Evolutionary conservation across 192 early-diverging fungal species (phyloP).

Genomic region (Spinellus fusiger): DNA sequence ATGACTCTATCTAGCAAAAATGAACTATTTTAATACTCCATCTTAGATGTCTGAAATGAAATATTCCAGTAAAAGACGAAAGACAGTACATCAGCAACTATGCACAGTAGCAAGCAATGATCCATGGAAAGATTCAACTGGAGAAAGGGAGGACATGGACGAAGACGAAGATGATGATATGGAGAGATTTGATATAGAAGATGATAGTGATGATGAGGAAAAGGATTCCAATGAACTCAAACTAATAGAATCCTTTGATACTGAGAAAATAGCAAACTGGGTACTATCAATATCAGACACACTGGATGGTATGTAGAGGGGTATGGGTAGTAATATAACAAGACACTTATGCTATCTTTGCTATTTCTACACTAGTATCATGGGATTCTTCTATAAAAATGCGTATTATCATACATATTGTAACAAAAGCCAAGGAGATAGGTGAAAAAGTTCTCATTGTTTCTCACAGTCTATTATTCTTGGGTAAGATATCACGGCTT

Average conservation of each 20-base stretch:
- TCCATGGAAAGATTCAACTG: background rate
- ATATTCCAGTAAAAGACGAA: no score
- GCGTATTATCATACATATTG: conserved; percentile 50
- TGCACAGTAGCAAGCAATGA: no score
- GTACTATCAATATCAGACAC: background rate
- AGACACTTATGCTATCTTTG: background rate
- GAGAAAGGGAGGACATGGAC: background rate
- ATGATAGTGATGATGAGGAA: background rate
- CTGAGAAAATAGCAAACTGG: background rate
- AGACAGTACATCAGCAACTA: no score
- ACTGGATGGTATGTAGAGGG: background rate
- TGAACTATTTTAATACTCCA: no score
- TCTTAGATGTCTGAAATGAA: no score
- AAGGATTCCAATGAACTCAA: background rate
- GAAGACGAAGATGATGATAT: background rate
- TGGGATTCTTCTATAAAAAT: conserved; percentile 43
- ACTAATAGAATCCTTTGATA: background rate
- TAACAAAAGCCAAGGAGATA: conserved; percentile 33
- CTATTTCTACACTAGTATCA: conserved; percentile 12
- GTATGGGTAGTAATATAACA: background rate
- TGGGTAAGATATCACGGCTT: no score
- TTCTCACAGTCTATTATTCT: conserved; percentile 60
- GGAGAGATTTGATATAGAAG: background rate
- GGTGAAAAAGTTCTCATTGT: conserved; percentile 73
- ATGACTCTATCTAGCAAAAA: no score